Evolutionary conservation across 2,329 filamentous ascomycete genomes (phyloP), one percentile per base, ranked within the genome.

Genomic region (Aulographum hederae): DNA sequence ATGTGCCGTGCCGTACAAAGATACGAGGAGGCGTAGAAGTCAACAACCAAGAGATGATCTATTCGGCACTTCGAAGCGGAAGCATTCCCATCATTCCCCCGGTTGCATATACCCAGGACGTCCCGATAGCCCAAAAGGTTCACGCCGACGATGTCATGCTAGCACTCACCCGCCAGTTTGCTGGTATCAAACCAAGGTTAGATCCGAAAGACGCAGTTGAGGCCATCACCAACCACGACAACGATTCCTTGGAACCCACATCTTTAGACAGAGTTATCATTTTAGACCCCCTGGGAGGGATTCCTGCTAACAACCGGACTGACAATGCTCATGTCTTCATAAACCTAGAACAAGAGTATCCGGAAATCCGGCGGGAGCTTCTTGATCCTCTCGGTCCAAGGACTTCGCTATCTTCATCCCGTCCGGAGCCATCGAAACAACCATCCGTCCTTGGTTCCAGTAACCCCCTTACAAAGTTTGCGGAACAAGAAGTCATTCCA

Each of bases 261-360:
- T 23, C 30, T 11, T 57, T 98, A 4, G 86, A 95, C 47, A 69
- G 86, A 21, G 63, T 98, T 26, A 92, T 98, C 38, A 60, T 98
- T 18, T 63, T 98, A 5, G 89, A 98, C 50, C 74, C 80, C 1
- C 56, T 84, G 0, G 89, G 89, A 3, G 86, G 84, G 0, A 82
- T 85, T 28, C 89, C 89, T 0, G 80, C 36, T 49, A 65, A 43
- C 55, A 64, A 48, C 51, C 67, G 40, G 57, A 66, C 28, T 56
- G 77, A 52, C 41, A 69, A 65, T 31, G 67, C 78, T 2, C 78
- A 89, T 48, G 69, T 89, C 5, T 95, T 94, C 47, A 69, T 98
- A 47, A 98, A 98, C 43, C 65, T 98, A 34, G 78, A 91, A 46
- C 84, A 95, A 46, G 86, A 98, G 48, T 93, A 78, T 41, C 60